These are phyloP conservation scores for Rhipidocladum racemiflorum DNA, from an alignment of 176 grass and related monocot species.

Conservation along the genomic window DNA sequence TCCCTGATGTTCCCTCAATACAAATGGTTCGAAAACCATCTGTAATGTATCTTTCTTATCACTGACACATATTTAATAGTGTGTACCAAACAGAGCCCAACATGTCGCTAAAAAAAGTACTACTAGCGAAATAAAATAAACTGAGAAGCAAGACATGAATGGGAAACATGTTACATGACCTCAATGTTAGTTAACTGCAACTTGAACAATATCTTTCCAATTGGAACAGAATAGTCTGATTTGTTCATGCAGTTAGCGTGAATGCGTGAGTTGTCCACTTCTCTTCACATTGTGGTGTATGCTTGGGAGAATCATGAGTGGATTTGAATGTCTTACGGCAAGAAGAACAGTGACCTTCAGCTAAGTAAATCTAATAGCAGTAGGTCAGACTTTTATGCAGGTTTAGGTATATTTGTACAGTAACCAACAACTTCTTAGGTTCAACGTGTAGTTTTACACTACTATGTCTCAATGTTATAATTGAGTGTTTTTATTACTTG, in stretches of 20 bases:
- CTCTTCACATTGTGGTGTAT: too few species aligned
- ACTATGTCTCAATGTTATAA: background rate
- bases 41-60: too few species aligned
- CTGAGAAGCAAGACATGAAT: background rate
- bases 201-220: background rate
- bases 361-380: background rate
- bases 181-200: background rate
- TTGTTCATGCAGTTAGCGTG: background rate
- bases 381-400: background rate
- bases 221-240: background rate
- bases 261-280: background rate
- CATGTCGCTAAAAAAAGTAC: background rate
- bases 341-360: background rate
- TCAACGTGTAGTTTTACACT: background rate
- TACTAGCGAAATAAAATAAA: background rate
- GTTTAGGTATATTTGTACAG: constrained; percentile 7
- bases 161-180: background rate
- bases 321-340: too few species aligned
- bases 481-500: background rate
- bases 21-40: too few species aligned
- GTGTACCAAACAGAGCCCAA: background rate
- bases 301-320: too few species aligned
- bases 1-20: too few species aligned
- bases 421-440: background rate
- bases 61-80: too few species aligned